Base-by-base conservation (phyloP, 148 eudicot species). In the Arbutus unedo region DNA sequence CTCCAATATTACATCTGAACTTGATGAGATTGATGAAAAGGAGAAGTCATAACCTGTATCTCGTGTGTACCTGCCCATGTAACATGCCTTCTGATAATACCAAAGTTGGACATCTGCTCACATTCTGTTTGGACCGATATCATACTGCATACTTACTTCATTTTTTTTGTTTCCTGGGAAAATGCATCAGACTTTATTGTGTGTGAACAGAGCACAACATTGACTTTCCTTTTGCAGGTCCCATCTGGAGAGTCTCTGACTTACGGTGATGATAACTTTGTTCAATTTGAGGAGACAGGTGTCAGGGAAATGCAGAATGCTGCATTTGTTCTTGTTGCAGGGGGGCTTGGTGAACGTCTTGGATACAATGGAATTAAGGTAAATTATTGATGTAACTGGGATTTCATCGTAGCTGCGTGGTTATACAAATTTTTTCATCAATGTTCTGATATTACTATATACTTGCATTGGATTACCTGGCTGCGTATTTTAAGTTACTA, bases 271-370 rank as follows among this genome's bases (percentile, higher is more conserved):
- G 93, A 91, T 77, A 89, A 87, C 44, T 96, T 96, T 84, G 81
- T 93, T 82, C 87, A 88, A 81, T 94, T 82, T 83, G 99, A 96
- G 87, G 95, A 94, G 56, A 74, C 92, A 76, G 99, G 99, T 67
- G 88, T 96, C 72, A 91, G 79, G 81, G 97, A 96, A 92, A 92
- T 91, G 55, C 86, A 86, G 80, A 91, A 93, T 83, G 97, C 99
- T 84, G 98, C 99, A 84, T 96, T 96, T 90, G 94, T 96, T 80
- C 99, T 96, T 88, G 99, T 94, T 88, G 99, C 99, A 77, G 99
- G 99, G 74, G 99, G 99, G 31, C 98, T 96, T 83, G 99, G 99
- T 13, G 99, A 96, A 86, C 98, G 99, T 81, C 95, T 95, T 79
- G 98, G 98, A 43, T 93, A 95, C 90, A 94, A 93, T 83, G 99